phyloP scores from a whole-genome alignment of 208 protist species.

The Jaenimonas drosophilae region DNA sequence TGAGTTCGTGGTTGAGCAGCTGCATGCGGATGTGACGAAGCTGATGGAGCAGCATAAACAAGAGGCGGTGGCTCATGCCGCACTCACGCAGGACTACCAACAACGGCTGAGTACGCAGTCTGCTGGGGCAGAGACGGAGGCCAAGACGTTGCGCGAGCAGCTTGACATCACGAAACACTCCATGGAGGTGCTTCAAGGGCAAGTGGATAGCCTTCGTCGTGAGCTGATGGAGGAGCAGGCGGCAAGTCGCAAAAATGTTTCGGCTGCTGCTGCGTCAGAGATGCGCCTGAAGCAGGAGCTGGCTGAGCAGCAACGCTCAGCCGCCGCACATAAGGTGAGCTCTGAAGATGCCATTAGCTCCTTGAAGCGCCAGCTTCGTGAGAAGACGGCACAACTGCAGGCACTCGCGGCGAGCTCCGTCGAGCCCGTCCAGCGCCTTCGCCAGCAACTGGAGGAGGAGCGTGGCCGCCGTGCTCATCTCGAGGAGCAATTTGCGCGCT shows the following conservation, averaged over 20 bases:
- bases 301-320: conserved; percentile 29
- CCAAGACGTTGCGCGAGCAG: conserved; percentile 20
- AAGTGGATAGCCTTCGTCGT: conserved; percentile 34
- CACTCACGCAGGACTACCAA: conserved; percentile 14
- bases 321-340: conserved; percentile 27
- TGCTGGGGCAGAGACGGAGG: conserved; percentile 11
- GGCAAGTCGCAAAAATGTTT: conserved; percentile 31
- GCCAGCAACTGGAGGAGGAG: conserved; percentile 80
- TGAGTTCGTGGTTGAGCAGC: conserved; percentile 4
- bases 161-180: conserved; percentile 49
- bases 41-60: conserved; percentile 14
- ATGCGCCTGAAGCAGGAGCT: conserved; percentile 27
- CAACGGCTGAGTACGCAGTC: conserved; percentile 29
- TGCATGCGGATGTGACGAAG: conserved; percentile 1
- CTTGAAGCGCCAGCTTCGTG: conserved; percentile 71
- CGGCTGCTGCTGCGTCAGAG: conserved; percentile 33
- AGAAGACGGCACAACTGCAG: conserved; percentile 70
- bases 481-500: conserved; percentile 57
- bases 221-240: conserved; percentile 40
- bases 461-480: conserved; percentile 48
- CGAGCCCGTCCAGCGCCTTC: conserved; percentile 67
- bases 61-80: conserved; percentile 8
- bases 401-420: conserved; percentile 38
- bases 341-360: conserved; percentile 46
- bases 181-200: conserved; percentile 31